Conservation (phyloP, 495 filamentous ascomycete genomes). For the Xylaria intraflava region DNA sequence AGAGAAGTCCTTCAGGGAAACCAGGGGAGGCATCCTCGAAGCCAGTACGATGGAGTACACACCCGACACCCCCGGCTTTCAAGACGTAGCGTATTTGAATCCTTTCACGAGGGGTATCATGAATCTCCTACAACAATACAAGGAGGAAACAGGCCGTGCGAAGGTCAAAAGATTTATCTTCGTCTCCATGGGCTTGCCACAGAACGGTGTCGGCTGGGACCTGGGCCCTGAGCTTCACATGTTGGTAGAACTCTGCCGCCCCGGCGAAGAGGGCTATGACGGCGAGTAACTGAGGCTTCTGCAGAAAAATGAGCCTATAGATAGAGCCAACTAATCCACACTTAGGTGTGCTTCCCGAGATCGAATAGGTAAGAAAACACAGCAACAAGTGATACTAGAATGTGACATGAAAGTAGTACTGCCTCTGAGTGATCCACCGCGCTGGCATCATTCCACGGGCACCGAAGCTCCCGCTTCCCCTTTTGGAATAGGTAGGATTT, state of each 20-base stretch:
- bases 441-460: too few species aligned
- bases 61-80: background rate
- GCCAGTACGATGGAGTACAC: background rate
- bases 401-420: too few species aligned
- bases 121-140: background rate
- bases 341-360: too few species aligned
- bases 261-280: background rate
- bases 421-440: too few species aligned
- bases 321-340: too few species aligned
- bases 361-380: too few species aligned
- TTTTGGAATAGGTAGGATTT: background rate
- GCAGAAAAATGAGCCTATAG: background rate
- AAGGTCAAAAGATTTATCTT: slow-evolving; percentile 4
- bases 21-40: background rate
- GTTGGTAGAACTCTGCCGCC: slow-evolving; percentile 3
- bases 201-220: background rate
- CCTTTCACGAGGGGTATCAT: background rate
- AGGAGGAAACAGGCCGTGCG: background rate
- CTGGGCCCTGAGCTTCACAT: background rate
- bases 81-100: background rate
- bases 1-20: background rate
- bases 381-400: too few species aligned
- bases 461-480: background rate
- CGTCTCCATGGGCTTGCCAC: background rate
- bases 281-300: background rate